These are phyloP conservation scores for Bonia amplexicaulis DNA, from an alignment of 176 grass and related monocot genomes.

Conservation along the genomic window DNA sequence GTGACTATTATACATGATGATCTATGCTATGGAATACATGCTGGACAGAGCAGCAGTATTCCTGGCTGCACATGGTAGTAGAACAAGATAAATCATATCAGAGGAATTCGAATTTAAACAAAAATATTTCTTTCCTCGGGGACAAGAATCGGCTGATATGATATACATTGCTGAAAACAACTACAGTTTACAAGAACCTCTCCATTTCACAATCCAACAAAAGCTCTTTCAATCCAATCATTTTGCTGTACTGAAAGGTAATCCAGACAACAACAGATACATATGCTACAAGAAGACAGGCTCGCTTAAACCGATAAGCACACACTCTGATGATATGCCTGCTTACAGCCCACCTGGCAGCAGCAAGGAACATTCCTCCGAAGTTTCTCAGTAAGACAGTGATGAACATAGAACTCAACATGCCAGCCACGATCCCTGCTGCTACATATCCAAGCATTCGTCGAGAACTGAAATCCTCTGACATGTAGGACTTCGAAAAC, in stretches of 20 bases:
- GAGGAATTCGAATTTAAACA: neutral
- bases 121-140: neutral
- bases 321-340: conserved; percentile 42
- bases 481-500: conserved; percentile 43
- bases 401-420: conserved; percentile 45
- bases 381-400: conserved; percentile 36
- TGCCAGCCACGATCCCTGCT: conserved; percentile 48
- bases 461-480: conserved; percentile 33
- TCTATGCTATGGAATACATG: neutral
- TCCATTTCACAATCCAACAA: conserved; percentile 48
- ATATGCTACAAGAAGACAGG: conserved; percentile 73
- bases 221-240: conserved; percentile 76
- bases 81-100: neutral
- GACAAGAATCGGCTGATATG: neutral
- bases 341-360: conserved; percentile 22
- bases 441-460: conserved; percentile 28
- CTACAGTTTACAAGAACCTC: conserved; percentile 55
- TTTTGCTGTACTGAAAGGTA: conserved; percentile 74
- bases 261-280: conserved; percentile 70
- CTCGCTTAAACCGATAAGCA: conserved; percentile 33
- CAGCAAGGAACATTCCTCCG: conserved; percentile 35
- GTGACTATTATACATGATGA: neutral
- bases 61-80: neutral
- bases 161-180: conserved; percentile 27
- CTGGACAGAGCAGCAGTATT: neutral